phyloP scores from a whole-genome alignment of 2,329 filamentous ascomycete species.

The Cryphonectria japonica region DNA sequence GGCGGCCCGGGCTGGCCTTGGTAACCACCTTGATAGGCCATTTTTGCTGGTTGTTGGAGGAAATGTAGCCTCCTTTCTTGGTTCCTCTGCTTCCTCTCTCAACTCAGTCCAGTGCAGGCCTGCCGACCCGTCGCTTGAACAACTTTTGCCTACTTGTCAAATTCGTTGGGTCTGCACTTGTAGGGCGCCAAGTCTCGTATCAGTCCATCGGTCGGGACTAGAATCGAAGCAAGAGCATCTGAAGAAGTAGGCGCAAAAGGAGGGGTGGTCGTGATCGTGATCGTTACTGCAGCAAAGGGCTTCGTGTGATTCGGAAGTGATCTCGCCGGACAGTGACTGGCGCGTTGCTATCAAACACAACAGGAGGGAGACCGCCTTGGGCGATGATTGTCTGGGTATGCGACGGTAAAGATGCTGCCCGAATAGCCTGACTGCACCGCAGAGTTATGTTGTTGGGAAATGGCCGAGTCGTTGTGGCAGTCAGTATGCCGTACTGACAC shows the following conservation, averaged over 20 bases:
- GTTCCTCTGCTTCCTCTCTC: not conserved
- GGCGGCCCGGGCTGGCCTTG: slow-evolving; percentile 45
- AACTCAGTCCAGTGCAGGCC: not conserved
- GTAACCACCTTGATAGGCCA: slow-evolving; percentile 58
- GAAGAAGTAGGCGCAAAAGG: not conserved
- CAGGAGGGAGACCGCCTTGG: not conserved
- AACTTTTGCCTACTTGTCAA: not conserved
- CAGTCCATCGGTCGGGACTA: not conserved
- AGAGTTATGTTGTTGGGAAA: not conserved
- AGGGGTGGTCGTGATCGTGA: not conserved
- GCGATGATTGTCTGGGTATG: not conserved
- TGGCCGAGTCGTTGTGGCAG: not conserved
- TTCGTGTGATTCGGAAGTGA: not conserved
- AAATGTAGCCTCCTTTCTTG: slow-evolving; percentile 1
- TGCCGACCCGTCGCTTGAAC: not conserved
- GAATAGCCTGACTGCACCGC: not conserved
- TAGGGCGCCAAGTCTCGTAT: not conserved
- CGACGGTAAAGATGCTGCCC: not conserved
- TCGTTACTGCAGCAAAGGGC: not conserved
- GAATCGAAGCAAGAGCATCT: not conserved
- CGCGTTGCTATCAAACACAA: not conserved
- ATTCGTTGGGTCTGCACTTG: not conserved
- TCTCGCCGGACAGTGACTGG: not conserved
- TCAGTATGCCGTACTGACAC: not conserved
- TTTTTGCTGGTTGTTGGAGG: slow-evolving; percentile 33